These are phyloP conservation scores for Globisporangium carolinianum DNA, from an alignment of 352 stramenopile genomes.

Conservation along the genomic window DNA sequence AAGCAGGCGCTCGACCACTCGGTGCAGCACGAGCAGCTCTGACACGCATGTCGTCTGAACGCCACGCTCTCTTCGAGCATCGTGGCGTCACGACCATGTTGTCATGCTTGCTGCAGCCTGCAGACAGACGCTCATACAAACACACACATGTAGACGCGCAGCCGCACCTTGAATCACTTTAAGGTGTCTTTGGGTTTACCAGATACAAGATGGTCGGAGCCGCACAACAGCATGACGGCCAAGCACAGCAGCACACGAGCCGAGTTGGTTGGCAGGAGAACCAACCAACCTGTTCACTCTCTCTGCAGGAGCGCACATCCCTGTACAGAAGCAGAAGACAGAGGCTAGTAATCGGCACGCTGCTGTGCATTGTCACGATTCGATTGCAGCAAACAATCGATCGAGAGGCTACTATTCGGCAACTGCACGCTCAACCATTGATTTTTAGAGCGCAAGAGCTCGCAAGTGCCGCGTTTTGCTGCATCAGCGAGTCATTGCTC, in stretches of 20 bases:
- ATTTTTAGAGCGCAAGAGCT: neutral
- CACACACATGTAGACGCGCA: neutral
- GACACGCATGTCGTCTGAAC: neutral
- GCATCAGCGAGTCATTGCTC: conserved; percentile 7
- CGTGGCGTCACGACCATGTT: too few species aligned
- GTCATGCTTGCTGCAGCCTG: too few species aligned
- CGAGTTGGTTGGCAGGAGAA: conserved; percentile 9
- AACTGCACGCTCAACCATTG: neutral
- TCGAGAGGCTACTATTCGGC: neutral
- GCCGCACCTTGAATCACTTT: conserved; percentile 89
- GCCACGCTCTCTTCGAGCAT: neutral
- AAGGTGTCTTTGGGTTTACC: conserved; percentile 84
- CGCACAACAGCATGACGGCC: neutral
- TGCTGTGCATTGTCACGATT: neutral
- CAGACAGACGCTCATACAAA: neutral
- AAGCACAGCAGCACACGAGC: neutral
- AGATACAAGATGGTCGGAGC: conserved; percentile 82
- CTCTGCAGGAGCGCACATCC: conserved; percentile 31
- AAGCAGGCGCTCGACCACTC: neutral
- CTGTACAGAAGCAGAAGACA: conserved; percentile 13
- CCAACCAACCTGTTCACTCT: conserved; percentile 38
- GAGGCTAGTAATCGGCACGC: neutral
- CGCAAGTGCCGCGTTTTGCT: neutral
- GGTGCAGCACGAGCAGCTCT: neutral
- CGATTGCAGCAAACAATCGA: too few species aligned